These are phyloP conservation scores for Paragyromitra xinjiangensis DNA, from an alignment of 495 filamentous ascomycete species.

Conservation along the genomic window DNA sequence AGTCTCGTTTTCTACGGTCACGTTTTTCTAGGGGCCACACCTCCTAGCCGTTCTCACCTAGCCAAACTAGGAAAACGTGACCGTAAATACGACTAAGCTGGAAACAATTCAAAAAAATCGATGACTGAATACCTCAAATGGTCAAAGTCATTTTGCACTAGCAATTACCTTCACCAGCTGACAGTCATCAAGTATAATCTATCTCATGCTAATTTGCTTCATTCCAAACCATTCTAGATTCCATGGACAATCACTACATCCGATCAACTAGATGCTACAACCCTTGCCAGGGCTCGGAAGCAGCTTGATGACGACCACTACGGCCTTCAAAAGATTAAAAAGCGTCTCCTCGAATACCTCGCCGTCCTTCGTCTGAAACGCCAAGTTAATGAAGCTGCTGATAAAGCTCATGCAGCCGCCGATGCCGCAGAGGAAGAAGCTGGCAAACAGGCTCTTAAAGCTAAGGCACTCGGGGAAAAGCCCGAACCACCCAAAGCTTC, in stretches of 20 bases:
- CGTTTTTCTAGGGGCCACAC: constrained; percentile 1
- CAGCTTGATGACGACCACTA: constrained; percentile 97
- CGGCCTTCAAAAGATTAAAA: constrained; percentile 96
- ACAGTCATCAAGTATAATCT: neutral
- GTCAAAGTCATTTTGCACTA: neutral
- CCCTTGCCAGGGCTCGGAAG: constrained; percentile 78
- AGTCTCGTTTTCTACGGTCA: neutral
- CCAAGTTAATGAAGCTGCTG: constrained; percentile 78
- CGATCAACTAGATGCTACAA: constrained; percentile 84
- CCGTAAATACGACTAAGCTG: constrained; percentile 5
- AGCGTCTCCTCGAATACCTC: constrained; percentile 91
- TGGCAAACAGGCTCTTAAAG: constrained; percentile 61
- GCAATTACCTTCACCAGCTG: neutral
- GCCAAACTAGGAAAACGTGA: constrained; percentile 9
- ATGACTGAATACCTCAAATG: neutral
- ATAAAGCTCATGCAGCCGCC: constrained; percentile 69
- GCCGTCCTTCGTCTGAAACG: constrained; percentile 96
- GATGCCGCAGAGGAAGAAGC: constrained; percentile 68
- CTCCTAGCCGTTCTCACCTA: neutral
- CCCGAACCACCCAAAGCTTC: constrained; percentile 42
- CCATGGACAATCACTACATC: constrained; percentile 90
- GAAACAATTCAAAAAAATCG: constrained; percentile 6
- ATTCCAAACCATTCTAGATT: constrained; percentile 62
- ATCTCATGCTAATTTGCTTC: constrained; percentile 29
- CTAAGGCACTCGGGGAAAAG: constrained; percentile 59